phyloP scores from a whole-genome alignment of 78 protist species.

The Dictyostelium purpureum region DNA sequence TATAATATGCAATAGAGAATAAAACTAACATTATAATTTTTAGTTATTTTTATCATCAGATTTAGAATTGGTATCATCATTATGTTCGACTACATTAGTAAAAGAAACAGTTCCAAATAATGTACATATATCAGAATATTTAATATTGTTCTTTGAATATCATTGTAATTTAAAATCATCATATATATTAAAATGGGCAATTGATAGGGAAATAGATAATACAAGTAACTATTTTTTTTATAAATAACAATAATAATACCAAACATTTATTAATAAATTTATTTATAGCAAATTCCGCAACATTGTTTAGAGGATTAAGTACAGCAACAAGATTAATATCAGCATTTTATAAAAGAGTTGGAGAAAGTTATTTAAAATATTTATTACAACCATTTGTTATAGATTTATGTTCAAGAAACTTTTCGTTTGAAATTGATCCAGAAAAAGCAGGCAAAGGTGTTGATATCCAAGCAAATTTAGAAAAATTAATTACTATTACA shows the following conservation, averaged over 20 bases:
- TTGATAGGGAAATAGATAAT: conserved; percentile 43
- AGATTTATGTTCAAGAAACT: conserved; percentile 54
- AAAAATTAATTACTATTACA: conserved; percentile 45
- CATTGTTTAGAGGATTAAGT: conserved; percentile 63
- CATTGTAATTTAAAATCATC: conserved; percentile 36
- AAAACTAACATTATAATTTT: not conserved
- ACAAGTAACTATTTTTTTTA: not conserved
- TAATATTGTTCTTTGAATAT: conserved; percentile 34
- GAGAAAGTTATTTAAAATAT: conserved; percentile 48
- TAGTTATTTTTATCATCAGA: conserved; percentile 65
- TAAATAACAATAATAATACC: not conserved
- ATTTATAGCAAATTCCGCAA: conserved; percentile 14
- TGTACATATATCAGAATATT: conserved; percentile 23
- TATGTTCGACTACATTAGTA: conserved; percentile 45
- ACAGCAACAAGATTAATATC: conserved; percentile 70
- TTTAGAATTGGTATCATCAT: conserved; percentile 37
- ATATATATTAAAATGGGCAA: conserved; percentile 60
- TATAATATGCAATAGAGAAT: not conserved
- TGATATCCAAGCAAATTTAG: conserved; percentile 36
- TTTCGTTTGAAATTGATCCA: conserved; percentile 60
- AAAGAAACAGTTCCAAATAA: conserved; percentile 22
- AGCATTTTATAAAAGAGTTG: conserved; percentile 54
- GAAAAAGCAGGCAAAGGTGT: conserved; percentile 66
- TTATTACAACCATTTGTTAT: conserved; percentile 54
- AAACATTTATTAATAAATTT: not conserved